A percentile compares a stretch with the other conserved stretches of the same genome.
phyloP scores from a whole-genome alignment of 164 flowering plant species.

The Aristolochia fimbriata region DNA sequence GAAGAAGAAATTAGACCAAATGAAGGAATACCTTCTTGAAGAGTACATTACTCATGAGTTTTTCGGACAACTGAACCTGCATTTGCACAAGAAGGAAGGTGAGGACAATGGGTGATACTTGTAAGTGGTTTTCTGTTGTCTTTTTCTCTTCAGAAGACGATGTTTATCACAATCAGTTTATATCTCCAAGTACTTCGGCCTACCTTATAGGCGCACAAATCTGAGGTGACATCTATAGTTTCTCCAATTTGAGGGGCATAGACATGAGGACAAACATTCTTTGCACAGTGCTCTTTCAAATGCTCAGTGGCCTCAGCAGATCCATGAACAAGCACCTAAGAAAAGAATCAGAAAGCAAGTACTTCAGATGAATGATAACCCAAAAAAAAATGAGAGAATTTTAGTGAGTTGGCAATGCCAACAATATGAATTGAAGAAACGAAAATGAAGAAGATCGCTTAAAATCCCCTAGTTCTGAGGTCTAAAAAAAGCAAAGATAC shows the following conservation, averaged over 20 bases:
- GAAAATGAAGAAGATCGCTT: no score
- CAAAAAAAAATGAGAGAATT: no score
- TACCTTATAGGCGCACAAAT: constrained; percentile 96
- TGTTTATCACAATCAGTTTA: no score
- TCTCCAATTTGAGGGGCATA: constrained; percentile 93
- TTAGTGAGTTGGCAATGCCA: no score
- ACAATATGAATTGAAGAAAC: no score
- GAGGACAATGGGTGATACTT: no score
- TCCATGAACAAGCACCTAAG: constrained; percentile 93
- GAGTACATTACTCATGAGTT: constrained; percentile 87
- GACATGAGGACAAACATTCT: constrained; percentile 82
- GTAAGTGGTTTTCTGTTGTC: no score
- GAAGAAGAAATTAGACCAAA: neutral
- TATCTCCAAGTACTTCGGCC: no score
- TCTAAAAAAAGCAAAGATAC: no score
- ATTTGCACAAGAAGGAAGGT: neutral
- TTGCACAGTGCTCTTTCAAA: constrained; percentile 86
- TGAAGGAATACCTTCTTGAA: constrained; percentile 64
- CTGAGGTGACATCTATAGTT: constrained; percentile 93
- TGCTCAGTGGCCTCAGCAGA: constrained; percentile 98
- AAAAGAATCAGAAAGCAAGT: neutral
- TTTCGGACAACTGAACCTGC: constrained; percentile 94
- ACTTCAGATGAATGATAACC: neutral
- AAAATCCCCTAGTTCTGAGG: no score
- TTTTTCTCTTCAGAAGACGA: no score